Percentiles rank a stretch among this genome's conserved stretches.
phyloP scores from a whole-genome alignment of 202 grass and related monocot species.

The Dendrocalamus latiflorus region DNA sequence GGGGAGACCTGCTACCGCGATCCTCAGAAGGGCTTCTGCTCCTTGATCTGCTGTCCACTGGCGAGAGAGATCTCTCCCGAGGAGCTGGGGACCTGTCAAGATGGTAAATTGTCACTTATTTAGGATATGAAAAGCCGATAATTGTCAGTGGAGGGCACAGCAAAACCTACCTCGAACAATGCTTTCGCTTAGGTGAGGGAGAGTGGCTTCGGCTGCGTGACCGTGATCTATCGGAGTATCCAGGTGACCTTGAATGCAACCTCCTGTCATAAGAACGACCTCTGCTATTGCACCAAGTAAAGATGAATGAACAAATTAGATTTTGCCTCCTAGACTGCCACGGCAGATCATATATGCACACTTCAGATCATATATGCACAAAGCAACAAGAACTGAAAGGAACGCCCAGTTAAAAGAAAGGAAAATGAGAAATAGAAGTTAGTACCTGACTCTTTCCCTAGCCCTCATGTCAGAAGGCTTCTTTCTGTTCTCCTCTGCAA shows the following conservation, averaged over 20 bases:
- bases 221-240: conserved; percentile 29
- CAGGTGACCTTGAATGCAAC: conserved; percentile 51
- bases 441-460: conserved; percentile 61
- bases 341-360: background rate
- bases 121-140: background rate
- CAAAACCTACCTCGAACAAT: conserved; percentile 32
- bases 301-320: background rate
- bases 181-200: conserved; percentile 49
- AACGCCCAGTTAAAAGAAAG: background rate
- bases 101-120: background rate
- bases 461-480: conserved; percentile 72
- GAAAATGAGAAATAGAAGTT: background rate
- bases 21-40: conserved; percentile 42
- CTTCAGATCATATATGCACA: too few relatives aligned
- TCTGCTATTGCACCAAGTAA: conserved; percentile 22
- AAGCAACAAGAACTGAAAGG: background rate
- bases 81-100: conserved; percentile 47
- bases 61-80: conserved; percentile 48
- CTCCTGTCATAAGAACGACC: conserved; percentile 45
- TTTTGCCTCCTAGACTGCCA: background rate
- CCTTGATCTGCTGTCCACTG: conserved; percentile 47
- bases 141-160: background rate
- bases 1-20: too few relatives aligned
- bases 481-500: conserved; percentile 94
- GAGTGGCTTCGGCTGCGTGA: conserved; percentile 53